Evolutionary conservation across 306 rosid genomes (phyloP).

Genomic region (Cucurbita pepo): DNA sequence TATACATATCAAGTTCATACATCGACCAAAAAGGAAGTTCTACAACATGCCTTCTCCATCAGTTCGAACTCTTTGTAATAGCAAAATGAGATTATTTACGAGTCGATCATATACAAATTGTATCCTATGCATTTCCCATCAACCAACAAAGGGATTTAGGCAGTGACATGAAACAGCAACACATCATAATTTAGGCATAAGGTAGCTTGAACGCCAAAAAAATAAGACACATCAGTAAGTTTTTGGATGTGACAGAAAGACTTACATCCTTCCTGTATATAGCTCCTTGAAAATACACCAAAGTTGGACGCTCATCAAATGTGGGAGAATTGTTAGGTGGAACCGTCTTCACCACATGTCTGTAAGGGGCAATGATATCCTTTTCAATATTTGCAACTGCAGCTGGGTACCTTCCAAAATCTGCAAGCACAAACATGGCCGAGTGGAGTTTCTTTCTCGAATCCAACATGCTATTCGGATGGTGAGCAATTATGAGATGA

Average conservation of each 20-base stretch:
- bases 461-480: constrained; percentile 81
- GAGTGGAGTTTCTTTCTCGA: constrained; percentile 67
- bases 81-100: background rate
- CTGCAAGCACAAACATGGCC: constrained; percentile 84
- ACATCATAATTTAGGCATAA: background rate
- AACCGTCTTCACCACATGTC: constrained; percentile 46
- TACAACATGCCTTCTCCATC: background rate
- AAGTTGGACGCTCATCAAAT: constrained; percentile 50
- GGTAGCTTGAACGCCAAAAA: background rate
- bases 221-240: background rate
- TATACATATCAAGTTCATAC: background rate
- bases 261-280: constrained; percentile 96
- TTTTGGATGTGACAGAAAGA: constrained; percentile 3
- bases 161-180: background rate
- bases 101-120: background rate
- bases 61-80: background rate
- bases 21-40: background rate
- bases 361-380: constrained; percentile 86
- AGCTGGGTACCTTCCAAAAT: constrained; percentile 84
- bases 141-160: constrained; percentile 1
- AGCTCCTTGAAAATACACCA: constrained; percentile 76
- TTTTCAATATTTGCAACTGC: constrained; percentile 68
- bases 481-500: constrained; percentile 80
- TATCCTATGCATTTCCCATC: background rate
- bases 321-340: constrained; percentile 44